A percentile compares a stretch with the other conserved stretches of the same genome.
Evolutionary conservation across 192 early-diverging fungal genomes (phyloP).

Genomic region (Umbelopsis ramanniana): DNA sequence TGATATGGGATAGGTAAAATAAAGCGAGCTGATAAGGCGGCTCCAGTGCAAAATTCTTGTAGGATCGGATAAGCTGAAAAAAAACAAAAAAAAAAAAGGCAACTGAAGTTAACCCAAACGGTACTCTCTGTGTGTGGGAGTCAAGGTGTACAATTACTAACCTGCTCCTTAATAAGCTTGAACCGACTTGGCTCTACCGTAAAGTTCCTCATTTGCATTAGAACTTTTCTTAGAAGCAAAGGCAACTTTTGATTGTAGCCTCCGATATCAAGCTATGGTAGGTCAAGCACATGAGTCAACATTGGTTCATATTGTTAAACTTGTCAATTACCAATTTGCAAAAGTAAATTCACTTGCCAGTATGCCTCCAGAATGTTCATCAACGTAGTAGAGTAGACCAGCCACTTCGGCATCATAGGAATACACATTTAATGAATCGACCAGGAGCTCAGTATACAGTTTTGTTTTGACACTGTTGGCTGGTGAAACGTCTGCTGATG

Average conservation of each 20-base stretch:
- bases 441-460: conserved; percentile 40
- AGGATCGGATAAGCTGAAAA: conserved; percentile 51
- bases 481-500: conserved; percentile 75
- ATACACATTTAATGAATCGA: conserved; percentile 49
- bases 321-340: neutral
- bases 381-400: conserved; percentile 60
- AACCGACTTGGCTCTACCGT: conserved; percentile 66
- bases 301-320: neutral
- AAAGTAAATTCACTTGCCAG: conserved; percentile 43
- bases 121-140: neutral
- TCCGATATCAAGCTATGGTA: conserved; percentile 56
- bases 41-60: conserved; percentile 79
- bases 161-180: conserved; percentile 69
- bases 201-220: conserved; percentile 63
- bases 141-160: neutral
- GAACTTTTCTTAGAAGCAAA: conserved; percentile 65
- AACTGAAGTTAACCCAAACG: neutral
- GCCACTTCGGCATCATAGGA: conserved; percentile 52
- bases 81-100: neutral
- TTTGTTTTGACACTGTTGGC: conserved; percentile 62
- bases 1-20: conserved; percentile 74
- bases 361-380: conserved; percentile 55
- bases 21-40: conserved; percentile 82
- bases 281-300: conserved; percentile 60
- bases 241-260: conserved; percentile 89